Evolutionary conservation across 2,329 filamentous ascomycete species (phyloP).

Genomic region (Trichophyton mentagrophytes): DNA sequence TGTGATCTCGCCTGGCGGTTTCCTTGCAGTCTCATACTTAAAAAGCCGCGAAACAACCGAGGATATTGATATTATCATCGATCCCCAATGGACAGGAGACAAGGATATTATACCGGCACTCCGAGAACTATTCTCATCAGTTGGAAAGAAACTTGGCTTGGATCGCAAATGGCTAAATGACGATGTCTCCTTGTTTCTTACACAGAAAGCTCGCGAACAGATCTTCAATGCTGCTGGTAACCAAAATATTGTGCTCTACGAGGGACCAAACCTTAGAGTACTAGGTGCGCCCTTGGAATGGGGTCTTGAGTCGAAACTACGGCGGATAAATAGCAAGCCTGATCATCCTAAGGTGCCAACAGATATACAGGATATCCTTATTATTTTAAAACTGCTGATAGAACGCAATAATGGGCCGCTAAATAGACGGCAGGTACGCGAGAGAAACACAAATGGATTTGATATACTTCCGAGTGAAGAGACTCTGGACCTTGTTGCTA

Average conservation of each 20-base stretch:
- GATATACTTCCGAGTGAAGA: conserved; percentile 19
- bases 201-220: conserved; percentile 3
- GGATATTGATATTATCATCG: conserved; percentile 13
- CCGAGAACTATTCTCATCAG: conserved; percentile 16
- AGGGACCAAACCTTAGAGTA: conserved; percentile 18
- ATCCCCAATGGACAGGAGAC: conserved; percentile 20
- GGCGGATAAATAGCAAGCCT: conserved; percentile 19
- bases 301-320: conserved; percentile 24
- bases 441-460: conserved; percentile 19
- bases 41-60: conserved; percentile 8
- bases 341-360: conserved; percentile 16
- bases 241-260: conserved; percentile 23
- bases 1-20: conserved; percentile 10
- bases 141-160: conserved; percentile 16
- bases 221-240: conserved; percentile 21
- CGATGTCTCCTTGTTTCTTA: conserved; percentile 22
- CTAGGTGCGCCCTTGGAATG: conserved; percentile 25
- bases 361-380: conserved; percentile 21
- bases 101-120: conserved; percentile 22
- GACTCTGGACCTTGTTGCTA: conserved; percentile 21
- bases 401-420: conserved; percentile 16
- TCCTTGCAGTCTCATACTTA: conserved; percentile 11
- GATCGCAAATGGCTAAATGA: conserved; percentile 21
- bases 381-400: conserved; percentile 19
- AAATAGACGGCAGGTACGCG: conserved; percentile 18